Evolutionary conservation across 73 alveolate genomes (phyloP), one percentile per base, ranked within the genome.

Genomic region (Strombidium stylifer): DNA sequence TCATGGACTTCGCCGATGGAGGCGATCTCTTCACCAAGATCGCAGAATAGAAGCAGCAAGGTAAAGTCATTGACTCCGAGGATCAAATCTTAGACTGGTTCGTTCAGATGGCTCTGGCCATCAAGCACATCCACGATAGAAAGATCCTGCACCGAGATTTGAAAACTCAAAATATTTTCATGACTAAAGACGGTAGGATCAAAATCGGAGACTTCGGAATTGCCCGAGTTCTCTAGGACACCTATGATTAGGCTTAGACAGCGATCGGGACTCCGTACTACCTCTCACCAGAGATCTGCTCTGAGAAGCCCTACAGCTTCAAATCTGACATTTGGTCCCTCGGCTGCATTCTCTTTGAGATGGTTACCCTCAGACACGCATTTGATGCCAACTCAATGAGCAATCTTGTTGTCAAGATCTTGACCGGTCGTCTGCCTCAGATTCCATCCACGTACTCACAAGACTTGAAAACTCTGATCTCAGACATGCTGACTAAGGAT

Each of bases 211-310:
- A 95, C 82, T 95, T 95, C 57, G 98, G 98, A 42, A 93, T 95
- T 42, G 94, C 99, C 3, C 73, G 97, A 61, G 94, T 87, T 0
- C 84, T 95, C 39, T 74, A 93, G 53, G 92, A 87, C 77, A 92
- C 98, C 8, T 83, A 81, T 90, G 99, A 94, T 46, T 89, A 96
- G 54, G 99, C 99, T 6, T 71, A 81, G 64, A 96, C 99, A 6
- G 97, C 98, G 1, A 93, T 97, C 66, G 99, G 99, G 18, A 97
- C 99, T 1, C 99, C 99, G 14, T 97, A 89, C 81, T 97, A 96
- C 68, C 71, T 94, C 42, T 83, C 99, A 0, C 99, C 99, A 14
- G 99, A 97, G 70, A 96, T 97, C 2, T 94, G 99, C 35, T 84
- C 85, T 31, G 98, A 86, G 60, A 91, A 89, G 73, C 99, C 99